Percentiles rank a stretch among this genome's conserved stretches.
Evolutionary conservation across 2,329 filamentous ascomycete genomes (phyloP).

Genomic region (Fusarium sp.): DNA sequence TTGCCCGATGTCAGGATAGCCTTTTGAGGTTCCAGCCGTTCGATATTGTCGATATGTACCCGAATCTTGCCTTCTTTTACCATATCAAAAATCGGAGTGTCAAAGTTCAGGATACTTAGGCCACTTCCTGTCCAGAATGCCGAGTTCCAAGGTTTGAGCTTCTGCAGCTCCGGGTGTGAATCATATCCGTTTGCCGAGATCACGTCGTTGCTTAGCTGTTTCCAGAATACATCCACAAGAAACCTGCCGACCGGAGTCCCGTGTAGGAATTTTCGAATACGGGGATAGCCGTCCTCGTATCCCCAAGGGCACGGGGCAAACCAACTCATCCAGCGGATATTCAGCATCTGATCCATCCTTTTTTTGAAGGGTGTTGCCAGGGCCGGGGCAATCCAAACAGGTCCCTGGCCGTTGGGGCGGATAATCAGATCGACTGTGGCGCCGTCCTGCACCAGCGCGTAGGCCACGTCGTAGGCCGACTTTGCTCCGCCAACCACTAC

Average conservation of each 20-base stretch:
- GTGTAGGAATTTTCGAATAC: constrained; percentile 65
- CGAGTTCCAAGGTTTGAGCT: constrained; percentile 59
- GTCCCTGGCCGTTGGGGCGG: constrained; percentile 65
- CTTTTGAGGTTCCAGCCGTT: constrained; percentile 54
- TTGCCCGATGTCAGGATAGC: constrained; percentile 62
- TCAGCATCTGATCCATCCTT: constrained; percentile 70
- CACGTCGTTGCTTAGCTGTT: constrained; percentile 63
- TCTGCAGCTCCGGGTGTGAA: constrained; percentile 55
- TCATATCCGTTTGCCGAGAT: constrained; percentile 63
- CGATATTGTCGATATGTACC: constrained; percentile 65
- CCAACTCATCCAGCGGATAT: constrained; percentile 72
- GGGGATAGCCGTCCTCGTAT: constrained; percentile 66
- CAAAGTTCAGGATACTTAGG: constrained; percentile 69
- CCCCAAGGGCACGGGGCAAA: constrained; percentile 79
- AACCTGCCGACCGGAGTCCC: constrained; percentile 64
- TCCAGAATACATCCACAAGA: constrained; percentile 66
- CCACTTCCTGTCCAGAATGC: constrained; percentile 66
- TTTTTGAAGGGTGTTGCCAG: constrained; percentile 74
- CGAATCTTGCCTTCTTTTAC: constrained; percentile 64
- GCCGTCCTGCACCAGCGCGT: constrained; percentile 66
- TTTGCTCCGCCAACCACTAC: constrained; percentile 72
- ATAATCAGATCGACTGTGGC: constrained; percentile 67
- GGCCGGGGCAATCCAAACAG: constrained; percentile 68
- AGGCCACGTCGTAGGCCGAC: constrained; percentile 72
- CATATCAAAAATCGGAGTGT: constrained; percentile 65